Evolutionary conservation across 75 land plant species (phyloP).

Genomic region (Selaginella moellendorffii): DNA sequence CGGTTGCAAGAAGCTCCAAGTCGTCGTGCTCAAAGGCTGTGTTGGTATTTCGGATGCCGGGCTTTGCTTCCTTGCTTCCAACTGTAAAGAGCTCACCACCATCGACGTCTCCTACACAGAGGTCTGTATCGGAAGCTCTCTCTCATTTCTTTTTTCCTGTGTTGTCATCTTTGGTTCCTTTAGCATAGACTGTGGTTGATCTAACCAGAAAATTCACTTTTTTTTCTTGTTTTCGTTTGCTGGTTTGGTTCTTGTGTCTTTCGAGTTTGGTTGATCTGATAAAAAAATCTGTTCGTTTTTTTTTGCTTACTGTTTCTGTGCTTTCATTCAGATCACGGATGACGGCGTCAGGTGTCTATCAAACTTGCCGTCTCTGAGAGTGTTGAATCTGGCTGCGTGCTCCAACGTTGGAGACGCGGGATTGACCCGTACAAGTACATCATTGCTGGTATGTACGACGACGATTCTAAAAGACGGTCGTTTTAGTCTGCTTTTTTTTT

Average conservation of each 20-base stretch:
- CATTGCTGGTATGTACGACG: neutral
- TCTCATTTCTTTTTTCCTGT: too few relatives aligned
- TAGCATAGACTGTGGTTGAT: neutral
- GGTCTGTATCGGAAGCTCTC: neutral
- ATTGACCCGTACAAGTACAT: neutral
- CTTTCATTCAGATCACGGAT: neutral
- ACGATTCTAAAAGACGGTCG: too few relatives aligned
- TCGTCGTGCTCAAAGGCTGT: constrained; percentile 55
- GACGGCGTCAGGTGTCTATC: neutral
- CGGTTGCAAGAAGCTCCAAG: neutral
- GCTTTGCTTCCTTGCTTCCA: constrained; percentile 46
- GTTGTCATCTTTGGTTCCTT: too few relatives aligned
- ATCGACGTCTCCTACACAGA: constrained; percentile 54
- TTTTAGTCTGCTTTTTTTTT: neutral
- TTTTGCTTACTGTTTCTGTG: too few relatives aligned
- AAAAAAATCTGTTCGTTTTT: too few relatives aligned
- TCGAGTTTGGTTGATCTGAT: too few relatives aligned
- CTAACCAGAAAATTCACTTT: too few relatives aligned
- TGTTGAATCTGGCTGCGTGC: neutral
- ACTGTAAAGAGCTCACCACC: constrained; percentile 40
- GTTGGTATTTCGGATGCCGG: constrained; percentile 60
- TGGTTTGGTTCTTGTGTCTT: too few relatives aligned
- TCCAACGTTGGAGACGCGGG: neutral
- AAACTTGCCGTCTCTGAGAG: neutral
- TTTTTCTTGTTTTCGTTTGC: too few relatives aligned